Base-by-base conservation (phyloP, 2,329 filamentous ascomycete species). In the Magnaporthiopsis incrustans region DNA sequence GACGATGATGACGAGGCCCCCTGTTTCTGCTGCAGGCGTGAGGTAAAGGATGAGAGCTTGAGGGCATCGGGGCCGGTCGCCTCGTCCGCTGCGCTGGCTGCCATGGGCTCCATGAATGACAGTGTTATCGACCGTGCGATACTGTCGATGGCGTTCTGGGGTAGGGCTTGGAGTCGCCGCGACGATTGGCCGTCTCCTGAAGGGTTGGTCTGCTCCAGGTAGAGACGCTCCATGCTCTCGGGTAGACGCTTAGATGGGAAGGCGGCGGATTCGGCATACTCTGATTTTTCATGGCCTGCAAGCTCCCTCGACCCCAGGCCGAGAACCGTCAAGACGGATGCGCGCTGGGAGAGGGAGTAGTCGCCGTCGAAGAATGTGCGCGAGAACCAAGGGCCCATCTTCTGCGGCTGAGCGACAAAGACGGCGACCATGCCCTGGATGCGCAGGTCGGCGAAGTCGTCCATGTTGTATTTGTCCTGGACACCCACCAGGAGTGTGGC, bases 281-380 rank as follows among this genome's bases (percentile, higher is more conserved):
- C 79, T 0, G 83, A 85, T 10, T 27, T 26, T 60, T 89, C 86
- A 68, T 90, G 86, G 0, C 95, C 93, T 1, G 92, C 91, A 12
- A 99, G 76, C 75, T 98, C 93, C 65, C 94, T 85, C 2, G 91
- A 91, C 35, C 89, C 86, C 0, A 99, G 78, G 0, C 93, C 94
- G 4, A 99, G 78, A 0, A 91, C 88, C 26, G 91, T 89, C 63
- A 99, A 86, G 53, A 98, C 82, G 0, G 90, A 86, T 10, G 89
- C 90, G 56, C 95, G 85, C 73, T 98, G 94, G 0, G 88, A 85
- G 53, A 98, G 79, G 0, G 93, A 97, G 74, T 95, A 93, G 72
- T 99, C 95, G 22, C 93, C 93, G 57, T 92, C 89, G 73, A 97
- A 98, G 73, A 95, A 96, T 0, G 90, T 89, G 64, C 88, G 86